Conservation (phyloP, 1,284 basidiomycete species). For the Porodaedalea pini region DNA sequence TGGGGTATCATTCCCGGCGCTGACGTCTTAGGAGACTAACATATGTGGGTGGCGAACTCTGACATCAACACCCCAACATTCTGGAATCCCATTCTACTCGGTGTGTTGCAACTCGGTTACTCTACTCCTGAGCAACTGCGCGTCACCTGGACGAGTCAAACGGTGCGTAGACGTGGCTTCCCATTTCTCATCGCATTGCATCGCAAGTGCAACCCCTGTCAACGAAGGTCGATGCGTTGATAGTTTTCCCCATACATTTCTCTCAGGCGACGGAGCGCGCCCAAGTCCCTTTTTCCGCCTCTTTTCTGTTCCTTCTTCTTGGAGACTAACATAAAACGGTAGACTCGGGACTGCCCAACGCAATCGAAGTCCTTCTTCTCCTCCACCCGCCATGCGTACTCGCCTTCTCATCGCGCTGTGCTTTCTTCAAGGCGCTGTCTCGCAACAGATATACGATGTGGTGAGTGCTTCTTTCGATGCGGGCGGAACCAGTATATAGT, state of each 20-base stretch:
- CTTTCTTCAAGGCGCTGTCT: conserved; percentile 11
- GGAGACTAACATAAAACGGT: conserved; percentile 7
- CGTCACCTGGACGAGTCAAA: conserved; percentile 3
- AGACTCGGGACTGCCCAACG: background rate
- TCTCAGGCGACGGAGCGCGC: conserved; percentile 9
- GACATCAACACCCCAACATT: background rate
- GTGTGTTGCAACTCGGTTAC: background rate
- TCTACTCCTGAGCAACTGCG: background rate
- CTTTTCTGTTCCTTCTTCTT: background rate
- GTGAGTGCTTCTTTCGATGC: conserved; percentile 25
- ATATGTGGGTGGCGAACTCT: background rate
- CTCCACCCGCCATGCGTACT: background rate
- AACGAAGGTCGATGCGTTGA: background rate
- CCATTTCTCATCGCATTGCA: background rate
- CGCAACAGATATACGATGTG: conserved; percentile 35
- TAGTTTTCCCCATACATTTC: background rate
- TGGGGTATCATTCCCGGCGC: background rate
- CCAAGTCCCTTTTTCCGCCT: background rate
- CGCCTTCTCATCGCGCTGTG: conserved; percentile 6
- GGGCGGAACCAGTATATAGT: background rate
- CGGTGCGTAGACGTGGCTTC: conserved; percentile 6
- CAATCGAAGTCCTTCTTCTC: background rate
- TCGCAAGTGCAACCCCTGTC: conserved; percentile 6
- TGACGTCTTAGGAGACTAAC: background rate
- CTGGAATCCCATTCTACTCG: background rate